Conservation (phyloP, 805 yeast genomes). For the Martiniozyma abietophila region DNA sequence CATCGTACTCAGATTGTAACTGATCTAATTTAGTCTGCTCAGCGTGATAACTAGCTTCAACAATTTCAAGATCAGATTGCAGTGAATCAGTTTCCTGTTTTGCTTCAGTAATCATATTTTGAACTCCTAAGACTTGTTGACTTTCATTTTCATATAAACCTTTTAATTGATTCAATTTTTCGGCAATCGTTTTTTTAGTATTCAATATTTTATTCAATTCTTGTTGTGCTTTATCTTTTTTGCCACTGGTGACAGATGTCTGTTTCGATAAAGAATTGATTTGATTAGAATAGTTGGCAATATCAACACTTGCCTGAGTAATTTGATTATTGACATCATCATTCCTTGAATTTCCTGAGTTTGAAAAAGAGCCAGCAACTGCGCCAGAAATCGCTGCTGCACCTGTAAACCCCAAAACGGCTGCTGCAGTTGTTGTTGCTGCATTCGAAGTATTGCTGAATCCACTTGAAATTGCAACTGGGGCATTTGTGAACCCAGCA, state of each 20-base stretch:
- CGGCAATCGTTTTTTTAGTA: slow-evolving; percentile 62
- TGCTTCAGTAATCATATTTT: slow-evolving; percentile 48
- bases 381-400: neutral
- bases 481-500: slow-evolving; percentile 10
- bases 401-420: slow-evolving; percentile 8
- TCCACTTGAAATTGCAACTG: slow-evolving; percentile 1
- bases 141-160: slow-evolving; percentile 72
- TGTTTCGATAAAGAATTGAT: slow-evolving; percentile 70
- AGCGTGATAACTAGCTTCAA: slow-evolving; percentile 72
- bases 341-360: neutral
- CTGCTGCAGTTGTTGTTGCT: slow-evolving; percentile 4
- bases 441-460: neutral
- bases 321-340: slow-evolving; percentile 43
- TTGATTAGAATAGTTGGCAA: slow-evolving; percentile 82
- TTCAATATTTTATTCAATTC: slow-evolving; percentile 63
- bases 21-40: slow-evolving; percentile 56
- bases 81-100: slow-evolving; percentile 60
- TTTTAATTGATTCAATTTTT: slow-evolving; percentile 58
- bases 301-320: slow-evolving; percentile 72
- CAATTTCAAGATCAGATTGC: slow-evolving; percentile 60
- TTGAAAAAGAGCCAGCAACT: neutral
- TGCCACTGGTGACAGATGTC: slow-evolving; percentile 59
- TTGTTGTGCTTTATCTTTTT: slow-evolving; percentile 64
- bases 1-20: slow-evolving; percentile 50
- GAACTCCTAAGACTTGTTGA: slow-evolving; percentile 64